Base-by-base conservation (phyloP, 768 basidiomycete genomes). In the Psilocybe tampanensis region DNA sequence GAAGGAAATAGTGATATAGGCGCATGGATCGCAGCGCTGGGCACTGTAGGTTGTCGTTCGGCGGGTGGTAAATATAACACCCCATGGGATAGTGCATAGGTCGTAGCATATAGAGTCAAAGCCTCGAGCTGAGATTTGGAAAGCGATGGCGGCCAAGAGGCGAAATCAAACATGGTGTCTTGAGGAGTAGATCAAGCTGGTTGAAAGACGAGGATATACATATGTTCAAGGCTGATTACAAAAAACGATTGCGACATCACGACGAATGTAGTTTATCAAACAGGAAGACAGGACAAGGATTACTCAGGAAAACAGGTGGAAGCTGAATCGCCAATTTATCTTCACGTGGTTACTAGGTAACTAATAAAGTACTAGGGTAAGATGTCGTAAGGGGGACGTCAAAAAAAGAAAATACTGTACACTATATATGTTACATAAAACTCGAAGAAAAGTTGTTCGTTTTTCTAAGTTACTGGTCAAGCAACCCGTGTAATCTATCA, bases 1-100 rank as follows among this genome's bases (percentile, higher is more conserved):
- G 93, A 85, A 1, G 97, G 96, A 63, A 95, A 83, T 39, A 99
- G 77, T 0, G 95, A 82, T 60, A 98, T 75, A 0, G 97, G 97
- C 0, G 95, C 95, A 68, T 97, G 92, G 62, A 95, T 92, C 0
- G 86, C 88, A n/a, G 87, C 84, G 11, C 84, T 83, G 1, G 89
- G 85, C 44, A 74, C 64, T 22, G 74, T 65, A 1, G 85, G 75
- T 55, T 86, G 81, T 29, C 70, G 76, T 8, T 75, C 63, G 1
- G 74, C 70, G 2, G 80, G 74, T 9, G 91, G 92, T 18, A 94
- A 86, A 69, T 92, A 93, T n/a, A 89, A 76, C 24, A 98, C 78
- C 7, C 92, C 92, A 69, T 90, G 88, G 2, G 93, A 83, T 48
- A 98, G 79, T 2, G 95, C 90, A 65, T 90, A 95, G 0, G 90